A percentile compares a stretch with the other conserved stretches of the same genome.
Evolutionary conservation across 1,139 yeast genomes (phyloP).

Genomic region (Saccharomyces uvarum): DNA sequence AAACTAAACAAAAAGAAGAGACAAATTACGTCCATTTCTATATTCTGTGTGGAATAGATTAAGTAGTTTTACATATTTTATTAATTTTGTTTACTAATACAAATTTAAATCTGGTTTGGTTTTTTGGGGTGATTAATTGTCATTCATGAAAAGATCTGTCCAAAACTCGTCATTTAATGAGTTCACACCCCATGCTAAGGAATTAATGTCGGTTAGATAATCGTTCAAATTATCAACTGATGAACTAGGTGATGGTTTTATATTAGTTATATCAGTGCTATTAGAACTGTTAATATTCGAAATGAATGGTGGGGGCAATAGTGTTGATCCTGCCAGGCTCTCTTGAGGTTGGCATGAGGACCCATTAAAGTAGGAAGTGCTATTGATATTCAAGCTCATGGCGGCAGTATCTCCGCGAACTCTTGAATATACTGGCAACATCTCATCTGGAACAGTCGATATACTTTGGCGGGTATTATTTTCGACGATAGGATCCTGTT

Average conservation of each 20-base stretch:
- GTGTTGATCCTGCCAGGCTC: neutral
- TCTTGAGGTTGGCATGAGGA: neutral
- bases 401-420: neutral
- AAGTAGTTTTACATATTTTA: neutral
- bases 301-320: neutral
- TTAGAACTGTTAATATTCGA: neutral
- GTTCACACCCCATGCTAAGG: constrained; percentile 24
- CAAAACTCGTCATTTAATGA: constrained; percentile 29
- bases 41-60: neutral
- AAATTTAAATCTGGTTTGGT: neutral
- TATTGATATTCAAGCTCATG: neutral
- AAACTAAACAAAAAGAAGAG: neutral
- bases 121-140: constrained; percentile 8
- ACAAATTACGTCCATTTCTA: neutral
- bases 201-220: constrained; percentile 23
- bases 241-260: constrained; percentile 14
- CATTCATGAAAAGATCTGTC: constrained; percentile 24
- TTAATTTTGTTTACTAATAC: neutral
- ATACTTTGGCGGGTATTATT: neutral
- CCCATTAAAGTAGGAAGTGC: neutral
- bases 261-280: constrained; percentile 4
- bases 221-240: constrained; percentile 22
- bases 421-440: neutral
- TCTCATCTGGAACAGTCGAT: constrained; percentile 2
- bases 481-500: neutral